phyloP scores from a whole-genome alignment of 2,329 filamentous ascomycete species.

The Xylariaceae sp. region DNA sequence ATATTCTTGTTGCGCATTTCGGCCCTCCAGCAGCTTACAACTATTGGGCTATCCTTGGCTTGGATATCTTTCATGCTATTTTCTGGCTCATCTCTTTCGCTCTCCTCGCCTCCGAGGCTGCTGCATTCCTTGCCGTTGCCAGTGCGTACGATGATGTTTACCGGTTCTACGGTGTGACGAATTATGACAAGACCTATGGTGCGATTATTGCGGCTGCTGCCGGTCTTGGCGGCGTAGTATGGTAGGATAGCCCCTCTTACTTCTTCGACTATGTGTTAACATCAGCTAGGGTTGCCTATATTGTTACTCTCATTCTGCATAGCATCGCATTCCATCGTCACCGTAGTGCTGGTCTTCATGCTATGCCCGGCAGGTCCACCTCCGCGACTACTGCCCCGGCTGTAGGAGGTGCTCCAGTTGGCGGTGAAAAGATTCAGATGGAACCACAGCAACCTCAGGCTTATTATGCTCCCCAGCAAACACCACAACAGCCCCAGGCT shows the following conservation, averaged over 20 bases:
- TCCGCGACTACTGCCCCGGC: constrained; percentile 6
- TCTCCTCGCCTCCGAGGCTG: constrained; percentile 48
- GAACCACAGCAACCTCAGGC: constrained; percentile 36
- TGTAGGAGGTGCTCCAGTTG: constrained; percentile 1
- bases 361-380: constrained; percentile 38
- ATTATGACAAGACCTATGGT: constrained; percentile 35
- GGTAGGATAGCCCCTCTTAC: constrained; percentile 46
- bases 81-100: constrained; percentile 59
- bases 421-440: constrained; percentile 40
- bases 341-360: constrained; percentile 51
- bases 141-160: constrained; percentile 37
- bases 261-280: constrained; percentile 10
- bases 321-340: constrained; percentile 52
- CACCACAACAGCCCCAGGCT: constrained; percentile 6
- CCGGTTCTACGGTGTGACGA: constrained; percentile 34
- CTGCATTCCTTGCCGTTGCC: constrained; percentile 26
- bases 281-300: constrained; percentile 49
- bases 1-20: constrained; percentile 53
- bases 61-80: constrained; percentile 59
- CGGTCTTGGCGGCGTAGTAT: constrained; percentile 51
- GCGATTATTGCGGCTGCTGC: constrained; percentile 45
- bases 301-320: constrained; percentile 51
- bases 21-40: constrained; percentile 54
- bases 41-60: constrained; percentile 58
- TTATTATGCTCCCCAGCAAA: constrained; percentile 21